A percentile compares a stretch with the other conserved stretches of the same genome.
Conservation (phyloP, 257 asterid species). For the Paulownia fortunei region DNA sequence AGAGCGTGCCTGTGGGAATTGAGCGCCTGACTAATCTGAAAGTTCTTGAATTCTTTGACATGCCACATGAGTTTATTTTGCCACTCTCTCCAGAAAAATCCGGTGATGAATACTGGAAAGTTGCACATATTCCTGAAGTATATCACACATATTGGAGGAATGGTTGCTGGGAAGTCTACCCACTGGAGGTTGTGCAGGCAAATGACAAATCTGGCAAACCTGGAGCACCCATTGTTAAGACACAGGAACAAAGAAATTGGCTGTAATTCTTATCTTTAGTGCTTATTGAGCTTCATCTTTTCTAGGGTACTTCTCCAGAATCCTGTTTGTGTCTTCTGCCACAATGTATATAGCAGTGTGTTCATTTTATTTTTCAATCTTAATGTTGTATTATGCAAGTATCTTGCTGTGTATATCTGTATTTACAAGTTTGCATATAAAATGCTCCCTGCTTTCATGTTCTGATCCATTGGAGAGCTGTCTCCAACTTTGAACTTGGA, state of each 20-base stretch:
- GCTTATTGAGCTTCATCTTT: too few relatives aligned
- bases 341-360: too few relatives aligned
- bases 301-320: too few relatives aligned
- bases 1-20: constrained; percentile 36
- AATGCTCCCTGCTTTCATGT: too few relatives aligned
- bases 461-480: too few relatives aligned
- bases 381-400: too few relatives aligned
- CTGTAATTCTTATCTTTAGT: not conserved
- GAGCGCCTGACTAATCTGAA: constrained; percentile 29
- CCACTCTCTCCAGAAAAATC: not conserved
- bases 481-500: too few relatives aligned
- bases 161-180: constrained; percentile 35
- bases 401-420: too few relatives aligned
- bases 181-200: constrained; percentile 12
- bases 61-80: constrained; percentile 33
- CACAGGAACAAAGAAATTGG: not conserved
- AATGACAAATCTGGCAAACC: not conserved
- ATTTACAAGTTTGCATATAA: too few relatives aligned
- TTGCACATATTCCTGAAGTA: constrained; percentile 38
- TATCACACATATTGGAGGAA: constrained; percentile 32
- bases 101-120: constrained; percentile 26
- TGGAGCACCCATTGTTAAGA: not conserved
- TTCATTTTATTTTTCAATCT: too few relatives aligned
- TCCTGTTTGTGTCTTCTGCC: too few relatives aligned
- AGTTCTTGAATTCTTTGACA: constrained; percentile 34